Percentiles rank a stretch among this genome's conserved stretches.
Evolutionary conservation across 1,284 basidiomycete genomes (phyloP).

Genomic region (Mycosarcoma mackinlayi): DNA sequence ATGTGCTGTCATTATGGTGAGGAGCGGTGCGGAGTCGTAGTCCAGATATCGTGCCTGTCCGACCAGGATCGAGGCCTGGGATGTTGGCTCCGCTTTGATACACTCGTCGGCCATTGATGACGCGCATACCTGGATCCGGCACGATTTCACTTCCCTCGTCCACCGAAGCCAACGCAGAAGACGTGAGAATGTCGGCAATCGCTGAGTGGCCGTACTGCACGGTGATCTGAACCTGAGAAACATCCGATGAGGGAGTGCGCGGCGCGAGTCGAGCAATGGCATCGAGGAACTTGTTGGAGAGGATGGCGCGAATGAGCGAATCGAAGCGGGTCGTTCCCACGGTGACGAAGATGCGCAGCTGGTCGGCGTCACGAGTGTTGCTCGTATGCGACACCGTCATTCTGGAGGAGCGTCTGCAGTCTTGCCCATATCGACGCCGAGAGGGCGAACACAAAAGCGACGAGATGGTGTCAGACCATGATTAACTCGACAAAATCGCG

Average conservation of each 20-base stretch:
- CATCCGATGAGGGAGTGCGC: not conserved
- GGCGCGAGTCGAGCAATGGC: conserved; percentile 26
- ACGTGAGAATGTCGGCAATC: conserved; percentile 35
- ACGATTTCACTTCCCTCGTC: conserved; percentile 43
- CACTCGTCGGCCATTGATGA: conserved; percentile 42
- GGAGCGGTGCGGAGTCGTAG: conserved; percentile 16
- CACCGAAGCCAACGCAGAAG: conserved; percentile 21
- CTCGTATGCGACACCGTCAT: too few species aligned
- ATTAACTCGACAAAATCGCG: too few species aligned
- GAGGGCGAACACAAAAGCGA: too few species aligned
- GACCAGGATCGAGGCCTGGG: conserved; percentile 38
- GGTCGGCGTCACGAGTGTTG: too few species aligned
- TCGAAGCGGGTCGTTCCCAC: conserved; percentile 62
- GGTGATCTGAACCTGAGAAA: not conserved
- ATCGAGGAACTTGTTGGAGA: conserved; percentile 33
- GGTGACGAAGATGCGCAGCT: conserved; percentile 50
- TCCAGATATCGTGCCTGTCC: conserved; percentile 36
- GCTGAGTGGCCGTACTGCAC: conserved; percentile 49
- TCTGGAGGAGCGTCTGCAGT: not conserved
- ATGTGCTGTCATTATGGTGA: not conserved
- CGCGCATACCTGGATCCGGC: conserved; percentile 42
- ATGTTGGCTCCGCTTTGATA: conserved; percentile 33
- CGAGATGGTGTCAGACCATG: too few species aligned
- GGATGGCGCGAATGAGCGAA: conserved; percentile 46
- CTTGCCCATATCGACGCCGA: not conserved